These are phyloP conservation scores for Suhomyces kunorum DNA, from an alignment of 1,139 yeast genomes.

Conservation along the genomic window DNA sequence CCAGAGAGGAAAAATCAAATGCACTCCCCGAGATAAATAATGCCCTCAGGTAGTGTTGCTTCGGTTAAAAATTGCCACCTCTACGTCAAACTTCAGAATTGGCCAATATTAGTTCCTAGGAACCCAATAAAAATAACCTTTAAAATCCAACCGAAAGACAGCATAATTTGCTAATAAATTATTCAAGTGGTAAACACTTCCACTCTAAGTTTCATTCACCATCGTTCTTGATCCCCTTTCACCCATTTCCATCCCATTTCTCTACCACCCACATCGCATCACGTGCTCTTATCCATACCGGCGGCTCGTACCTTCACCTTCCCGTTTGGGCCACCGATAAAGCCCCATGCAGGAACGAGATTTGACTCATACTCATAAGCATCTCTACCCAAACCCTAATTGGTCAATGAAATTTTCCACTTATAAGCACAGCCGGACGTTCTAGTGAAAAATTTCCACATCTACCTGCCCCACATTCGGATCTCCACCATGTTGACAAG, in stretches of 20 bases:
- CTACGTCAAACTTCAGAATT: too few species aligned
- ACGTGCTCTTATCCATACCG: slow-evolving; percentile 1
- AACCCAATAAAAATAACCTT: too few species aligned
- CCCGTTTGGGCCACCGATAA: slow-evolving; percentile 8
- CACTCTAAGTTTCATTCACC: too few species aligned
- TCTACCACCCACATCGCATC: not conserved
- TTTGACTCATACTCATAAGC: slow-evolving; percentile 13
- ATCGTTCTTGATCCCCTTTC: too few species aligned
- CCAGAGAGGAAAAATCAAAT: too few species aligned
- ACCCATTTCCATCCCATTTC: too few species aligned
- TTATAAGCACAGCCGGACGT: not conserved
- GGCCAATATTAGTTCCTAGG: too few species aligned
- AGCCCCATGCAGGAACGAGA: slow-evolving; percentile 2
- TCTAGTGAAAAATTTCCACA: not conserved
- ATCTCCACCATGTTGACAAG: slow-evolving; percentile 11
- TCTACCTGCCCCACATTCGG: not conserved
- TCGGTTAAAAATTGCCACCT: too few species aligned
- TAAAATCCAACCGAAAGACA: too few species aligned
- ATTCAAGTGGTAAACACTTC: too few species aligned
- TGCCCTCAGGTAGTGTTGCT: too few species aligned
- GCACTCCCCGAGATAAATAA: too few species aligned
- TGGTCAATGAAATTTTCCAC: slow-evolving; percentile 11
- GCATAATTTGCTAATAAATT: not conserved
- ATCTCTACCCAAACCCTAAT: slow-evolving; percentile 6
- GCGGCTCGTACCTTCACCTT: slow-evolving; percentile 7